Base-by-base conservation (phyloP, 2,329 filamentous ascomycete species). In the Emergomyces orientalis region DNA sequence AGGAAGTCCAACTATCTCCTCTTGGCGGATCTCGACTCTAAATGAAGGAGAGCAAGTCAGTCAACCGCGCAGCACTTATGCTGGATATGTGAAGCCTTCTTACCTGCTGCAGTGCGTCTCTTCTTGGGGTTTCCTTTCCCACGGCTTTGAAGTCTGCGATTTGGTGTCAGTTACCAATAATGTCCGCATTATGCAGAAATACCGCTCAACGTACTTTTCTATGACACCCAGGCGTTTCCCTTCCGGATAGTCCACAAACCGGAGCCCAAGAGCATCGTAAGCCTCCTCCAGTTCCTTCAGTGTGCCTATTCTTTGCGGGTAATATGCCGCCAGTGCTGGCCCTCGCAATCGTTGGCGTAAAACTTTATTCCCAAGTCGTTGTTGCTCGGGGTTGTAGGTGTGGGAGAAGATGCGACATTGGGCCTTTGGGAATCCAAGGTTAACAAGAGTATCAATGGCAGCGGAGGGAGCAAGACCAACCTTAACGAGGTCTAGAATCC, bases 331-430 rank as follows among this genome's bases (percentile, higher is more conserved):
- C 67, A 97, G 78, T 0, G 88, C 79, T 37, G 91, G 90, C n/a
- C 94, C 94, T 72, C 84, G 86, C 66, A 97, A 81, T 72, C 92
- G 86, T 76, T 97, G 89, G 72, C 92, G 90, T 64, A 99, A 82
- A 74, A 99, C 82, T 77, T 94, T 96, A 80, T 94, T 97, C 72
- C 94, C 94, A 69, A 90, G 85, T 65, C 94, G 90, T 65, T 88
- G 76, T 69, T 86, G 81, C 62, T 90, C 83, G 32, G 94, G 94
- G 78, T 99, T 99, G 81, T 87, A 97, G 61, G 88, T 92, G 59
- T 89, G 90, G 71, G 87, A 88, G 81, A 97, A 99, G 79, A 97
- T 85, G 75, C 87, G 86, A 82, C 91, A 96, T 88, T 92, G 91
- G 72, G 85, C 84, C 92, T 97, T 41, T 30, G 37, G 6, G 32